Conservation (phyloP, 306 rosid species). For the Trifolium fragiferum region DNA sequence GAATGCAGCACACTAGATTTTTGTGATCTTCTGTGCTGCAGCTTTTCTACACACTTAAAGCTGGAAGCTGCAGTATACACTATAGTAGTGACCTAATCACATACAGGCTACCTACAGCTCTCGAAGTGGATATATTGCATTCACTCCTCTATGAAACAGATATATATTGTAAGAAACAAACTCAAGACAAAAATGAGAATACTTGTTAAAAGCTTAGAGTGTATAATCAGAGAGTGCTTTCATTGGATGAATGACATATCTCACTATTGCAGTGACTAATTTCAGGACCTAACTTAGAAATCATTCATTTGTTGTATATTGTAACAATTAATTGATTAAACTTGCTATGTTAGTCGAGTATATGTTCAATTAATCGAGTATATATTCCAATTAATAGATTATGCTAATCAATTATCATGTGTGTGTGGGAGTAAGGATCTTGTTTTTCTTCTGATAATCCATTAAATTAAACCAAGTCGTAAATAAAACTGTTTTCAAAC, state of each 20-base stretch:
- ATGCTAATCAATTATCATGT: too few species aligned
- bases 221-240: not conserved
- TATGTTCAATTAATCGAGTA: too few species aligned
- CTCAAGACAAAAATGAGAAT: not conserved
- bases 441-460: too few species aligned
- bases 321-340: too few species aligned
- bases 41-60: not conserved
- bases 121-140: not conserved
- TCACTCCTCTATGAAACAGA: not conserved
- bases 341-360: too few species aligned
- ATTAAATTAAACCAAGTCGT: too few species aligned
- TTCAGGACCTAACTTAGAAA: too few species aligned
- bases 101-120: not conserved
- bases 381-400: too few species aligned
- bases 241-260: not conserved
- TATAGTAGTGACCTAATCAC: not conserved
- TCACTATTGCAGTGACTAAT: too few species aligned
- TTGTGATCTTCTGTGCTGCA: slow-evolving; percentile 12
- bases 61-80: not conserved
- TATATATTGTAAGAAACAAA: not conserved
- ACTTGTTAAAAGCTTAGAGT: slow-evolving; percentile 13
- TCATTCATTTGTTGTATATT: too few species aligned
- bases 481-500: too few species aligned
- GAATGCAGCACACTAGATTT: slow-evolving; percentile 24
- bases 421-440: too few species aligned